phyloP scores from a whole-genome alignment of 2,329 filamentous ascomycete genomes.

The Colletotrichum sp. region DNA sequence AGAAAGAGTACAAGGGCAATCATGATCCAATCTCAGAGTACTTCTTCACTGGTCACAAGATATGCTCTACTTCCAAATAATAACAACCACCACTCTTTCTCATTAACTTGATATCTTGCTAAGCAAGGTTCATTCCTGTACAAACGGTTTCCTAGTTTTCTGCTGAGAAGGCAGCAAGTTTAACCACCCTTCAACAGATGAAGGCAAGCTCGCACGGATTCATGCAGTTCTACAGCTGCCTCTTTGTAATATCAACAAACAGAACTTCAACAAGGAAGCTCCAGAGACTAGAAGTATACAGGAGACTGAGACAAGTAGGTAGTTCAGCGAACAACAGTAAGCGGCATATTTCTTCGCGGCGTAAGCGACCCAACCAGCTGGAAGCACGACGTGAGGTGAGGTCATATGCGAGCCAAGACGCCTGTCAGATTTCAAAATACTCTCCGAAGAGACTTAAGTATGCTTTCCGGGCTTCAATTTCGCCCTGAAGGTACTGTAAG shows the following conservation, averaged over 20 bases:
- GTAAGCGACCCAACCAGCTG: not conserved
- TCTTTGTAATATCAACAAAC: not conserved
- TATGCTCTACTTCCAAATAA: not conserved
- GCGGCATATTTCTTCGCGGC: not conserved
- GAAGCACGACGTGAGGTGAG: not conserved
- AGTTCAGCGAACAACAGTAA: not conserved
- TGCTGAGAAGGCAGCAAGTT: not conserved
- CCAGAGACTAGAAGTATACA: not conserved
- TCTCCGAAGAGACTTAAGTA: not conserved
- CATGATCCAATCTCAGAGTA: not conserved
- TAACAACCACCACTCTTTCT: not conserved
- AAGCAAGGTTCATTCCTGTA: not conserved
- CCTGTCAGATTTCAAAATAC: not conserved
- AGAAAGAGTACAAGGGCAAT: not conserved
- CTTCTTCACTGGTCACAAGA: not conserved
- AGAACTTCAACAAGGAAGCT: not conserved
- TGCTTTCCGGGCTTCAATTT: not conserved
- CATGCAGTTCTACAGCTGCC: not conserved
- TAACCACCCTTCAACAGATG: not conserved
- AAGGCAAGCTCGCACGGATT: not conserved
- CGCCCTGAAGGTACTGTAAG: fast-evolving
- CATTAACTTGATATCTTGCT: not conserved
- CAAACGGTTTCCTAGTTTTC: not conserved
- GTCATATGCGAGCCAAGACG: not conserved
- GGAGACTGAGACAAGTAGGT: not conserved